Evolutionary conservation across 2,329 filamentous ascomycete species (phyloP), one percentile per base, ranked within the genome.

Genomic region (Didymellaceae sp.): DNA sequence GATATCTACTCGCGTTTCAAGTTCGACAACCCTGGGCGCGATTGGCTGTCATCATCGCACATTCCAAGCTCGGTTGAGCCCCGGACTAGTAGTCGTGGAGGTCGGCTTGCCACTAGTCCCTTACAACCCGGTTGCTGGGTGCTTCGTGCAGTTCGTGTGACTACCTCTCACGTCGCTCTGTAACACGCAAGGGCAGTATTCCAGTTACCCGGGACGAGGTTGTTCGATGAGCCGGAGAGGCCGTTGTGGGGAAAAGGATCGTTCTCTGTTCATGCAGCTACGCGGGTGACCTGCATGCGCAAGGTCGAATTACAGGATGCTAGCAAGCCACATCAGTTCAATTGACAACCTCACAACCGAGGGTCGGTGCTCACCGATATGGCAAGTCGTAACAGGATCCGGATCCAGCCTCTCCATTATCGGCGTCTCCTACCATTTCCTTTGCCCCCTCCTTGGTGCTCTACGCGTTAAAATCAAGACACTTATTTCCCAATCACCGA

Each of bases 91-190:
- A 40, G 47, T 52, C 54, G 54, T 59, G 54, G 55, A 54, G 48
- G 35, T 52, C 50, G 45, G 53, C 57, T 63, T 62, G 63, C 60
- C 59, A 62, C 54, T 47, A 56, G 48, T 52, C 46, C 54, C 58
- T 54, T 38, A 38, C 28, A 38, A 67, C 66, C 68, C 54, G 68
- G 67, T 70, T 65, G 40, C 52, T 62, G 69, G 69, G 65, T 55
- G 38, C 45, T 47, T 58, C 54, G 48, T 57, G 57, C 57, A 59
- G 52, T 46, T 41, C 34, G 61, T 67, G 57, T 52, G 50, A 67
- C 63, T 33, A 52, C 34, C 28, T 58, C 51, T 58, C 51, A 57
- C 32, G 44, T 58, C 58, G 49, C 54, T 52, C 62, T 55, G 55
- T 59, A 49, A 55, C 54, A 62, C 64, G 59, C 63, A 66, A 70